Evolutionary conservation across 768 basidiomycete genomes (phyloP).

Genomic region (Xanthoconium stramineum): DNA sequence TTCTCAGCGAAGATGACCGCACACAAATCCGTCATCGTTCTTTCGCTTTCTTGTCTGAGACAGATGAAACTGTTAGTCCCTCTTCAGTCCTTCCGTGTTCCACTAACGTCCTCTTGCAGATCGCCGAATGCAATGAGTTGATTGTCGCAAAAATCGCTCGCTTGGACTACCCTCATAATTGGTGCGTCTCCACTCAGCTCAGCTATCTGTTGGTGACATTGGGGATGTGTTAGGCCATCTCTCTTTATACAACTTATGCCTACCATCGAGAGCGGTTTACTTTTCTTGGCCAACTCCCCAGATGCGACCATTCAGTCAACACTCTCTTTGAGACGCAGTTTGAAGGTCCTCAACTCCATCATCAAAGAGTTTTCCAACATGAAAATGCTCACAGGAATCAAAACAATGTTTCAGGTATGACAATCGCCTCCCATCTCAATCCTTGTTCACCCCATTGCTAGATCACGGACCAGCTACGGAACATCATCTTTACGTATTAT

Average conservation of each 20-base stretch:
- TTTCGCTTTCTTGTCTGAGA: constrained; percentile 68
- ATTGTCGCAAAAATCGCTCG: constrained; percentile 77
- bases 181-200: constrained; percentile 42
- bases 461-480: constrained; percentile 39
- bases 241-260: constrained; percentile 42
- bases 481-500: constrained; percentile 60
- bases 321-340: constrained; percentile 54
- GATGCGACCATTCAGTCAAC: constrained; percentile 42
- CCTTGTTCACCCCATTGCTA: constrained; percentile 2
- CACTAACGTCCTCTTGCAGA: constrained; percentile 34
- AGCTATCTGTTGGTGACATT: background rate
- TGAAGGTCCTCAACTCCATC: constrained; percentile 62
- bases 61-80: constrained; percentile 64
- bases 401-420: constrained; percentile 60
- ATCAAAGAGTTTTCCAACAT: constrained; percentile 67
- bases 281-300: constrained; percentile 44
- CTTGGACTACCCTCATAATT: constrained; percentile 67
- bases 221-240: constrained; percentile 17
- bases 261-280: constrained; percentile 52
- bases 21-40: constrained; percentile 60
- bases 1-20: constrained; percentile 68
- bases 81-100: background rate
- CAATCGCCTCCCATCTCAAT: background rate
- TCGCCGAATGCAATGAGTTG: constrained; percentile 73
- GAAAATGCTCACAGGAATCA: constrained; percentile 68